Evolutionary conservation across 495 filamentous ascomycete genomes (phyloP).

Genomic region (Podospora bellae-mahoneyi): DNA sequence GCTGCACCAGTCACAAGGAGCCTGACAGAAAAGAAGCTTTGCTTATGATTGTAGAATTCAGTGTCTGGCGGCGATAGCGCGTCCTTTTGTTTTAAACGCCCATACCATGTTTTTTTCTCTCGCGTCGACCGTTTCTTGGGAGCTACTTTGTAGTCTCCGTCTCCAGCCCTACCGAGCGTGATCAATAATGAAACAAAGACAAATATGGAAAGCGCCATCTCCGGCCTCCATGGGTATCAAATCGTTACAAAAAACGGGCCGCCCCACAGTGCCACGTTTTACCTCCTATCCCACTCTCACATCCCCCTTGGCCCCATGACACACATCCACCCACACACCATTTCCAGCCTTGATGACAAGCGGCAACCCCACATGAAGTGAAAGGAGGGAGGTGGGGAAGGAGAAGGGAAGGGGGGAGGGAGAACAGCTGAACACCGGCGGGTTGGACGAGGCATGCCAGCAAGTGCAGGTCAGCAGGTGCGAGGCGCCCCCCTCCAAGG

Average conservation of each 20-base stretch:
- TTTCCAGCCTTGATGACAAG: constrained; percentile 16
- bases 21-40: not conserved
- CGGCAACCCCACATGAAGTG: not conserved
- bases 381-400: constrained; percentile 1
- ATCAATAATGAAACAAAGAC: constrained; percentile 18
- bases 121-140: not conserved
- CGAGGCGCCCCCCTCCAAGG: constrained; percentile 1
- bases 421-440: not conserved
- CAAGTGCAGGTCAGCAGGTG: constrained; percentile 13
- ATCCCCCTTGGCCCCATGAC: not conserved
- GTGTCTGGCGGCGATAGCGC: constrained; percentile 1
- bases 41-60: not conserved
- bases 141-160: not conserved
- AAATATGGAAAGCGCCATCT: constrained; percentile 16
- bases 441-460: constrained; percentile 15
- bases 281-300: not conserved
- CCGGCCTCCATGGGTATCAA: constrained; percentile 31
- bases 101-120: not conserved
- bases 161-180: constrained; percentile 10
- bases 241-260: constrained; percentile 15
- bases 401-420: not conserved
- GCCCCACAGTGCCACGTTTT: constrained; percentile 9
- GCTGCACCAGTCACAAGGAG: not conserved
- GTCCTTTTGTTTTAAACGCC: not conserved
- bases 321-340: constrained; percentile 14